A percentile compares a stretch with the other conserved stretches of the same genome.
Evolutionary conservation across 1,284 basidiomycete species (phyloP).

Genomic region (Ustilago nuda): DNA sequence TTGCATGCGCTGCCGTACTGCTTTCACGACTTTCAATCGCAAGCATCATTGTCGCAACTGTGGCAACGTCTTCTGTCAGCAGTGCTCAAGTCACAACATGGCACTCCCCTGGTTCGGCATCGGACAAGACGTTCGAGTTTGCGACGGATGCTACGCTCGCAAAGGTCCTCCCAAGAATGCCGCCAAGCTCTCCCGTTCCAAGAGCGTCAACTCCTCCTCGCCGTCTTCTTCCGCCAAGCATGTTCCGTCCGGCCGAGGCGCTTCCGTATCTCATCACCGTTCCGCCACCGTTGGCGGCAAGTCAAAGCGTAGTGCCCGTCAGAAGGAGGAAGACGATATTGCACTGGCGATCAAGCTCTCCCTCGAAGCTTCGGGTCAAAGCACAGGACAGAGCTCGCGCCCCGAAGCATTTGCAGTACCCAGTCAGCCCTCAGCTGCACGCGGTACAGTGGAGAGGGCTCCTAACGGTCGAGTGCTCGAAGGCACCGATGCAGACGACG

Average conservation of each 20-base stretch:
- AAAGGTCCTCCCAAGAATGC: slow-evolving; percentile 58
- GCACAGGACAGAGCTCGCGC: slow-evolving; percentile 72
- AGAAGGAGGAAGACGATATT: slow-evolving; percentile 82
- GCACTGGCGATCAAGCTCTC: slow-evolving; percentile 93
- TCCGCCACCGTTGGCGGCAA: slow-evolving; percentile 60
- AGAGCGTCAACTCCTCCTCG: slow-evolving; percentile 34
- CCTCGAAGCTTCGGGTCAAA: slow-evolving; percentile 71
- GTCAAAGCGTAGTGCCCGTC: slow-evolving; percentile 70
- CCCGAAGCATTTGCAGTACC: slow-evolving; percentile 72
- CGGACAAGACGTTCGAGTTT: slow-evolving; percentile 90
- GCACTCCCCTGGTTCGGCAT: slow-evolving; percentile 94
- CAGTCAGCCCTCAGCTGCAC: slow-evolving; percentile 71
- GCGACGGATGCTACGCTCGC: slow-evolving; percentile 79
- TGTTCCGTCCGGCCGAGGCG: slow-evolving; percentile 53
- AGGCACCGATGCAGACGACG: slow-evolving; percentile 81
- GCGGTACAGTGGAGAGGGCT: slow-evolving; percentile 67
- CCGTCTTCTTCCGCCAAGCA: slow-evolving; percentile 36
- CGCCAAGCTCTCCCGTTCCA: slow-evolving; percentile 49
- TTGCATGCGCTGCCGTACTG: slow-evolving; percentile 89
- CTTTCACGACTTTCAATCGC: slow-evolving; percentile 94
- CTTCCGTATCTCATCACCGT: slow-evolving; percentile 61
- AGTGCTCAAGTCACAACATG: slow-evolving; percentile 87
- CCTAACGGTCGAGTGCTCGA: slow-evolving; percentile 62
- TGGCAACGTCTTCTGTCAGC: slow-evolving; percentile 94
- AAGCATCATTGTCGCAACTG: slow-evolving; percentile 99